These are phyloP conservation scores for Leptographium galeiforme DNA, from an alignment of 2,329 filamentous ascomycete species.

Conservation along the genomic window DNA sequence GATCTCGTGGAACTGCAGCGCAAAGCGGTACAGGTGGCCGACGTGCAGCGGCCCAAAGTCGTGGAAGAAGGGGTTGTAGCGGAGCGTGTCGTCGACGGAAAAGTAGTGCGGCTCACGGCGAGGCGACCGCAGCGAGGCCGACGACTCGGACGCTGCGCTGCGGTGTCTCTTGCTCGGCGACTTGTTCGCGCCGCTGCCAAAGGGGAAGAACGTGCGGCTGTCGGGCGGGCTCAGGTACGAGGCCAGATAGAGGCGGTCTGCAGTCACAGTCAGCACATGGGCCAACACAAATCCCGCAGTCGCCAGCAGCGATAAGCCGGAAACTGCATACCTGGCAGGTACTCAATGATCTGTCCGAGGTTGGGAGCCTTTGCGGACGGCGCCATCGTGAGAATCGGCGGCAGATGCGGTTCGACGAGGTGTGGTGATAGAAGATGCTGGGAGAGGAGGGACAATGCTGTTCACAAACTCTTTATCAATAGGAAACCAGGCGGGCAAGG, in stretches of 20 bases:
- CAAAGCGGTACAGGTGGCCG: slow-evolving; percentile 90
- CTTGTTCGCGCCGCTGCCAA: slow-evolving; percentile 42
- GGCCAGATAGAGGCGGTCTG: slow-evolving; percentile 89
- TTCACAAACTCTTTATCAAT: too few species aligned
- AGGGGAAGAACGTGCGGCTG: slow-evolving; percentile 75
- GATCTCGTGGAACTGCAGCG: slow-evolving; percentile 89
- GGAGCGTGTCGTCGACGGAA: slow-evolving; percentile 77
- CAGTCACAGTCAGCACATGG: neutral
- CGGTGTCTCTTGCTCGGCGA: slow-evolving; percentile 66
- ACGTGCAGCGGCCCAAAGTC: slow-evolving; percentile 98
- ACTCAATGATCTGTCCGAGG: slow-evolving; percentile 86
- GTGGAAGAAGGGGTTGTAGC: slow-evolving; percentile 97
- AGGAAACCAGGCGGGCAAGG: too few species aligned
- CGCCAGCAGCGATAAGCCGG: neutral
- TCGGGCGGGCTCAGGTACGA: slow-evolving; percentile 77
- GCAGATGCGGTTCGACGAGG: neutral
- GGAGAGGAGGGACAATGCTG: too few species aligned
- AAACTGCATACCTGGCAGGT: slow-evolving; percentile 66
- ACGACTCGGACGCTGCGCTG: slow-evolving; percentile 13
- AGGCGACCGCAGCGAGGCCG: slow-evolving; percentile 17
- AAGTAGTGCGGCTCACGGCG: slow-evolving; percentile 76
- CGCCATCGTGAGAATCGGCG: slow-evolving; percentile 20
- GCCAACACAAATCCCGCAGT: neutral
- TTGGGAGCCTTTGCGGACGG: slow-evolving; percentile 40
- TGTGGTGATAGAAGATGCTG: too few species aligned